These are phyloP conservation scores for Backusella australiensis DNA, from an alignment of 192 early-diverging fungal genomes.

Conservation along the genomic window DNA sequence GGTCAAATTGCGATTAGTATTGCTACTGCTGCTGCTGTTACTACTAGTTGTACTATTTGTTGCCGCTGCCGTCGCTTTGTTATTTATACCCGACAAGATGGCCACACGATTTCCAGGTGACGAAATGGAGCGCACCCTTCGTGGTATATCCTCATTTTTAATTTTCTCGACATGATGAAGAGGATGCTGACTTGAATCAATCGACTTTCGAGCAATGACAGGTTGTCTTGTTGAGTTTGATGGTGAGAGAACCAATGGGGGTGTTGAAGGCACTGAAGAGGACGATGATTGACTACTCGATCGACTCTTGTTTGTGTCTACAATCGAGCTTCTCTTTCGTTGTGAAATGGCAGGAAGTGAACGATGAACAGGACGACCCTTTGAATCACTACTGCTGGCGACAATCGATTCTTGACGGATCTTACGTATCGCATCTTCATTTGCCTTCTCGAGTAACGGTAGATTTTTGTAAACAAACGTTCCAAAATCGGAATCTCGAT, in stretches of 20 bases:
- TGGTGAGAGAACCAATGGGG: conserved; percentile 2
- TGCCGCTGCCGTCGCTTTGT: background rate
- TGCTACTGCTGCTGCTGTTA: background rate
- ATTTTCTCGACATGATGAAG: conserved; percentile 7
- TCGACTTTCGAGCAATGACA: background rate
- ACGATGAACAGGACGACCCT: conserved; percentile 25
- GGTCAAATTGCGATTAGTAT: background rate
- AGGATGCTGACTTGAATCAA: background rate
- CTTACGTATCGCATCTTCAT: conserved; percentile 80
- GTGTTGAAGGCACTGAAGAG: conserved; percentile 8
- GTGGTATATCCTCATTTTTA: background rate
- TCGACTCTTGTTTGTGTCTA: conserved; percentile 11
- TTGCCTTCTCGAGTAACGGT: conserved; percentile 84
- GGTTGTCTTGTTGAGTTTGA: background rate
- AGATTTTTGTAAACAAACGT: conserved; percentile 92
- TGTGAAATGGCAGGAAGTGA: conserved; percentile 39
- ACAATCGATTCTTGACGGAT: conserved; percentile 63
- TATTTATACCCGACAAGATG: background rate
- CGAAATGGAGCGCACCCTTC: conserved; percentile 12
- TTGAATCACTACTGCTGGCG: conserved; percentile 22
- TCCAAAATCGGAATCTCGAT: conserved; percentile 67
- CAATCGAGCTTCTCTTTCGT: conserved; percentile 21
- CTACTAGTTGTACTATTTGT: background rate
- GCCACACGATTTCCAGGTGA: conserved; percentile 22
- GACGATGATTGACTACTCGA: conserved; percentile 7